These are phyloP conservation scores for Hirschioporus abietinus DNA, from an alignment of 768 basidiomycete species.

Conservation along the genomic window DNA sequence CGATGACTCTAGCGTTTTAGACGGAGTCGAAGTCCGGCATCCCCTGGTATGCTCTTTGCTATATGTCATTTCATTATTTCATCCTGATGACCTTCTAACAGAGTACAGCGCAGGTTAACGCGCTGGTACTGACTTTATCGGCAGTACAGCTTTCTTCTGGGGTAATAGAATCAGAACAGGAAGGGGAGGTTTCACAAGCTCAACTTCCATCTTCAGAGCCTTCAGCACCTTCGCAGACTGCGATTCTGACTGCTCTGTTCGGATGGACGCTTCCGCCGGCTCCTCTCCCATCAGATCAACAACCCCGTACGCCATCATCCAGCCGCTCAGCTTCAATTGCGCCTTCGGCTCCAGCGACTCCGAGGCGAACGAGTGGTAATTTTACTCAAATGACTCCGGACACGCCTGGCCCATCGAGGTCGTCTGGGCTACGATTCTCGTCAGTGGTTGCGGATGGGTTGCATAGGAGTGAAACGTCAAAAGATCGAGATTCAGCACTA, in stretches of 20 bases:
- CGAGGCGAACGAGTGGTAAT: slow-evolving; percentile 21
- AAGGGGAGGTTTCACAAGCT: neutral
- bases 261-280: slow-evolving; percentile 40
- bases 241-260: slow-evolving; percentile 40
- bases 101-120: slow-evolving; percentile 53
- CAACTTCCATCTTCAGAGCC: neutral
- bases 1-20: slow-evolving; percentile 37
- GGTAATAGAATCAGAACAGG: slow-evolving; percentile 8
- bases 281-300: slow-evolving; percentile 13
- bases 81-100: slow-evolving; percentile 24
- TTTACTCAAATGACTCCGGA: slow-evolving; percentile 13
- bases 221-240: slow-evolving; percentile 30
- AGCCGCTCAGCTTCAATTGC: slow-evolving; percentile 25
- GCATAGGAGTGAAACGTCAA: neutral
- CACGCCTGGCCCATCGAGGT: slow-evolving; percentile 18
- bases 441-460: slow-evolving; percentile 1
- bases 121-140: slow-evolving; percentile 43
- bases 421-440: slow-evolving; percentile 6
- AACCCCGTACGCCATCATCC: slow-evolving; percentile 13
- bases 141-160: slow-evolving; percentile 16
- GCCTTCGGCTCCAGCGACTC: slow-evolving; percentile 23
- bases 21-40: slow-evolving; percentile 57
- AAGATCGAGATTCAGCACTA: slow-evolving; percentile 41
- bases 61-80: neutral
- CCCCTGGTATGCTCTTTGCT: slow-evolving; percentile 51